phyloP scores from a whole-genome alignment of 2,329 filamentous ascomycete genomes.

The Cladorrhinum sp. region DNA sequence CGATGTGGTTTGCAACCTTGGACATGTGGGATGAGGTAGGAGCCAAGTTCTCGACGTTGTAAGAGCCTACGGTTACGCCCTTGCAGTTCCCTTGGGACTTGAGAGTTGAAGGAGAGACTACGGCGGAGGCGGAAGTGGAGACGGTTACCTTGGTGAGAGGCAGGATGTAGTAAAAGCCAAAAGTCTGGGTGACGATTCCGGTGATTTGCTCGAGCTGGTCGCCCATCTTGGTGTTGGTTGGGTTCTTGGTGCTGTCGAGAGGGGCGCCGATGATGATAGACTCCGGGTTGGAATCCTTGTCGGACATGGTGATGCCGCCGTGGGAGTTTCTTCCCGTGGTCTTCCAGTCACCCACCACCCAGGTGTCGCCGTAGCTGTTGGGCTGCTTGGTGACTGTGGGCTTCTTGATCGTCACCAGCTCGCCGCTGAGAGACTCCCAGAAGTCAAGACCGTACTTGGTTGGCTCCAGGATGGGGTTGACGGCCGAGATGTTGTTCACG shows the following conservation, averaged over 20 bases:
- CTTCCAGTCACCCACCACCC: constrained; percentile 64
- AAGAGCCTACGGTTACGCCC: constrained; percentile 61
- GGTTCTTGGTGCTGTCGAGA: constrained; percentile 63
- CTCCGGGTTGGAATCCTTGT: constrained; percentile 65
- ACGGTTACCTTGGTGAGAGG: constrained; percentile 58
- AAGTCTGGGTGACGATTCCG: constrained; percentile 63
- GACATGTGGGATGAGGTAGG: constrained; percentile 54
- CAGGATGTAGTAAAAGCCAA: constrained; percentile 67
- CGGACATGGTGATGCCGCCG: constrained; percentile 62
- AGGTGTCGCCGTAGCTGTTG: constrained; percentile 65
- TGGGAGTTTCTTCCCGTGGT: constrained; percentile 60
- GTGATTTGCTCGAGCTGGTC: constrained; percentile 64
- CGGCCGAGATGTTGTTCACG: constrained; percentile 51
- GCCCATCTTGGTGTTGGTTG: constrained; percentile 58
- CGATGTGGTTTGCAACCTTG: constrained; percentile 63
- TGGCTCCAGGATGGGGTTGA: constrained; percentile 61
- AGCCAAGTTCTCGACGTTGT: constrained; percentile 68
- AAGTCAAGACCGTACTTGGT: constrained; percentile 66
- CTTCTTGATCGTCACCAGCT: constrained; percentile 61
- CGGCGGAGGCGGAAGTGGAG: constrained; percentile 42
- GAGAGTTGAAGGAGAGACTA: constrained; percentile 52
- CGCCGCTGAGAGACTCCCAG: constrained; percentile 67
- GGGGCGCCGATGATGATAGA: constrained; percentile 63
- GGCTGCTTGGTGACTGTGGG: constrained; percentile 58
- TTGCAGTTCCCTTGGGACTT: constrained; percentile 54